Conservation (phyloP, 2,329 filamentous ascomycete species). For the Geosmithia flava region DNA sequence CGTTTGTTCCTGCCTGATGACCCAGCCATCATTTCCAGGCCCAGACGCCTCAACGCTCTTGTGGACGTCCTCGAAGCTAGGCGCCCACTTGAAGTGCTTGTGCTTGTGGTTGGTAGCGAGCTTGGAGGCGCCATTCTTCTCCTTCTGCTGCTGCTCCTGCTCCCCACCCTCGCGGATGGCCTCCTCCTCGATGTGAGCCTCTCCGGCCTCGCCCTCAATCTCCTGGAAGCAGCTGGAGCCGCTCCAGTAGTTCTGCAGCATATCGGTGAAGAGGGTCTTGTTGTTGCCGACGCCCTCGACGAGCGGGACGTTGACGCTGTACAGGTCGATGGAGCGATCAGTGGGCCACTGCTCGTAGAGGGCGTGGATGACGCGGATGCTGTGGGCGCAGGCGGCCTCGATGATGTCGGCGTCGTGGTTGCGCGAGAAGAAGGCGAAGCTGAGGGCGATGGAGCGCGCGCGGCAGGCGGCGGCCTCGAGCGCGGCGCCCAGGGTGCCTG, state of each 20-base stretch:
- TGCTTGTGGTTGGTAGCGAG: constrained; percentile 44
- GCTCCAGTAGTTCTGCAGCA: constrained; percentile 86
- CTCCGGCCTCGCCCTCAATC: constrained; percentile 51
- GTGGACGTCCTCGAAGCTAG: constrained; percentile 76
- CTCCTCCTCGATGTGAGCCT: constrained; percentile 60
- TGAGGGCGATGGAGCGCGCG: constrained; percentile 64
- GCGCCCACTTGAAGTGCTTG: constrained; percentile 92
- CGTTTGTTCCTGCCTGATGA: constrained; percentile 75
- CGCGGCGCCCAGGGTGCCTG: constrained; percentile 65
- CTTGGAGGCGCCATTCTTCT: constrained; percentile 10
- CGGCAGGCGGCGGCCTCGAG: constrained; percentile 65
- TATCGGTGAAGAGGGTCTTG: constrained; percentile 70
- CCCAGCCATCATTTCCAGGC: constrained; percentile 87
- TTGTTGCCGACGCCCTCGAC: constrained; percentile 59
- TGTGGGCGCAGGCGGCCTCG: constrained; percentile 59
- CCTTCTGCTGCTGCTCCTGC: constrained; percentile 28
- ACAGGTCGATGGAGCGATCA: constrained; percentile 63
- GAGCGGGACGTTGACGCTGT: constrained; percentile 82
- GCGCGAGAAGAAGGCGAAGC: constrained; percentile 78
- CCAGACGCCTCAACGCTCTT: constrained; percentile 68
- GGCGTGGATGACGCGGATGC: constrained; percentile 67
- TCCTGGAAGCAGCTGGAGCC: constrained; percentile 80
- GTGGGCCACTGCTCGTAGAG: constrained; percentile 62
- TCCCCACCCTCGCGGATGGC: constrained; percentile 56
- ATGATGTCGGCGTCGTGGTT: constrained; percentile 79